Evolutionary conservation across 352 stramenopile genomes (phyloP), one percentile per base, ranked within the genome.

Genomic region (Pythium phragmitis): DNA sequence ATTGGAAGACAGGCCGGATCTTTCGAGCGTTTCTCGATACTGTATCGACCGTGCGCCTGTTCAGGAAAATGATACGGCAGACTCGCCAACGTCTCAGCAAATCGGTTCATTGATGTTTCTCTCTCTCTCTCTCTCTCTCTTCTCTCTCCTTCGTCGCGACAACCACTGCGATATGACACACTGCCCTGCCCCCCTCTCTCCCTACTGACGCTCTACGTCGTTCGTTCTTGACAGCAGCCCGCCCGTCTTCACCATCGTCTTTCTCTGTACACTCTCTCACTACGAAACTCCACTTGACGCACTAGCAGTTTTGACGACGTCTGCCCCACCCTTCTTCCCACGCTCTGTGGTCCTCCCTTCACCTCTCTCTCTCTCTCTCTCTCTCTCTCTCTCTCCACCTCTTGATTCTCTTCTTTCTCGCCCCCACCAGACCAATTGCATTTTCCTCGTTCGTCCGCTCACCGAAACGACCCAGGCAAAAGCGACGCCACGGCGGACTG

Each of bases 91-190:
- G 16, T 62, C 26, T 47, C 23, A 50, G 51, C 52, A 60, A 50
- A 55, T 67, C 37, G 57, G 60, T 67, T 62, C 43, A 67, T 67
- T 67, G 54, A 60, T 42, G 7, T 62, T 67, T 47, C 36, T 51
- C 57, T 54, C 19, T 30, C 39, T 47, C 36, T 51, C 57, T 54
- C 19, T 30, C 39, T 55, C 26, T 52, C 39, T 41, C 46, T n/a
- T 37, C 16, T 54, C 42, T 26, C 37, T 63, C 57, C 26, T 51
- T 42, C 9, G 13, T 46, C 39, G 39, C 45, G 45, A 50, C 45
- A 14, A 30, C 19, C 9, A n/a, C 19, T 13, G 16, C 5, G 42
- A 19, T 11, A 19, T 48, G 7, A 23, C 8, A 17, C 42, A 11
- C n/a, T 23, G 7, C 42, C n/a, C 8, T 7, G 1, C n/a, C 21